A percentile compares a stretch with the other conserved stretches of the same genome.
Evolutionary conservation across 495 filamentous ascomycete species (phyloP).

Genomic region (Choiromyces venosus): DNA sequence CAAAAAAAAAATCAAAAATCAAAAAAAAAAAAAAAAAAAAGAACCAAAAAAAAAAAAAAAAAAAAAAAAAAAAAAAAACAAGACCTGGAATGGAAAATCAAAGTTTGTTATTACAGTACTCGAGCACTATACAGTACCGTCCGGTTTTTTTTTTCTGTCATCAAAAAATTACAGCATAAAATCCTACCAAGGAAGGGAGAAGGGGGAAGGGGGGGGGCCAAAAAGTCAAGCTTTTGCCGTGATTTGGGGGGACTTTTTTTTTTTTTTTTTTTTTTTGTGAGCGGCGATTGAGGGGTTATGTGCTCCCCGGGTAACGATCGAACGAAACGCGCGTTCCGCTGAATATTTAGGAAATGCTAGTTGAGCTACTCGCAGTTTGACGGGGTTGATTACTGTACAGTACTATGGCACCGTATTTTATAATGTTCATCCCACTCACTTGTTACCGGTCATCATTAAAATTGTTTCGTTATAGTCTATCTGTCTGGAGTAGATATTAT

Average conservation of each 20-base stretch:
- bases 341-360: background rate
- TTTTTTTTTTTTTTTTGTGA: too few species aligned
- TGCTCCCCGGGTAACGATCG: background rate
- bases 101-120: background rate
- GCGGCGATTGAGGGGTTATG: background rate
- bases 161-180: background rate
- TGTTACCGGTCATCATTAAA: background rate
- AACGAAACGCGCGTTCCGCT: background rate
- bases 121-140: too few species aligned
- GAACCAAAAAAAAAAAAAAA: too few species aligned
- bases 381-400: background rate
- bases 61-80: background rate
- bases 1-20: too few species aligned
- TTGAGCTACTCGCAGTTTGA: too few species aligned
- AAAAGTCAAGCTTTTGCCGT: background rate
- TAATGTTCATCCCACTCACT: background rate
- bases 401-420: too few species aligned
- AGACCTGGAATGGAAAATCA: background rate
- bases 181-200: too few species aligned
- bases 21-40: too few species aligned
- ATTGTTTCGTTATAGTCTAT: background rate
- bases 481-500: background rate
- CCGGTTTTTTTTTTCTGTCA: background rate
- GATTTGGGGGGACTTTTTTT: background rate
- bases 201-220: too few species aligned